Evolutionary conservation across 805 yeast species (phyloP).

Genomic region (Saturnispora kantuleensis): DNA sequence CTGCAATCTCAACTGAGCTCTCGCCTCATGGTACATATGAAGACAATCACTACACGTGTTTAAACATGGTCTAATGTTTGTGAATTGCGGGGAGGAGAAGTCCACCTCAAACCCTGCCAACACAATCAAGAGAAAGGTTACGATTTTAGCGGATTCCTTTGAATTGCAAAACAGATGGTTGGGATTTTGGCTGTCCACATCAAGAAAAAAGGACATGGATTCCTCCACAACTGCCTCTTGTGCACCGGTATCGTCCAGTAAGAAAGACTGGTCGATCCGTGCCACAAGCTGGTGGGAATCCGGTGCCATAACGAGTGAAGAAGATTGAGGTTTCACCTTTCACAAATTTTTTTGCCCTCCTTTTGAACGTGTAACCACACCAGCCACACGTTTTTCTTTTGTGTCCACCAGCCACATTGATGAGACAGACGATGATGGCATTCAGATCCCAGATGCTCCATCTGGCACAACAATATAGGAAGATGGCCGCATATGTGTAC

Average conservation of each 20-base stretch:
- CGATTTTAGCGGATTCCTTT: conserved; percentile 5
- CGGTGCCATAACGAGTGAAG: not conserved
- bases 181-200: conserved; percentile 26
- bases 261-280: conserved; percentile 9
- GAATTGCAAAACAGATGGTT: conserved; percentile 20
- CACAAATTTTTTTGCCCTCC: not conserved
- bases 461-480: not conserved
- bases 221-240: conserved; percentile 28
- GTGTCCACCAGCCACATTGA: too few species aligned
- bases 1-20: conserved; percentile 40
- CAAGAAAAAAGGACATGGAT: conserved; percentile 22
- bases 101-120: conserved; percentile 14
- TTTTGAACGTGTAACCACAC: too few species aligned
- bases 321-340: not conserved
- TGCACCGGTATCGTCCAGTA: conserved; percentile 25
- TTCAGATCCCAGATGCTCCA: too few species aligned
- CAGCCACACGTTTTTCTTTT: too few species aligned
- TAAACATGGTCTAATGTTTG: conserved; percentile 25
- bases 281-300: conserved; percentile 5
- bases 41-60: conserved; percentile 46
- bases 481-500: not conserved
- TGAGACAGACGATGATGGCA: too few species aligned
- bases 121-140: conserved; percentile 10
- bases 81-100: conserved; percentile 26
- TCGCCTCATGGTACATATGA: conserved; percentile 40